phyloP scores from a whole-genome alignment of 139 green algal species.

The Auxenochlorella pyrenoidosa region DNA sequence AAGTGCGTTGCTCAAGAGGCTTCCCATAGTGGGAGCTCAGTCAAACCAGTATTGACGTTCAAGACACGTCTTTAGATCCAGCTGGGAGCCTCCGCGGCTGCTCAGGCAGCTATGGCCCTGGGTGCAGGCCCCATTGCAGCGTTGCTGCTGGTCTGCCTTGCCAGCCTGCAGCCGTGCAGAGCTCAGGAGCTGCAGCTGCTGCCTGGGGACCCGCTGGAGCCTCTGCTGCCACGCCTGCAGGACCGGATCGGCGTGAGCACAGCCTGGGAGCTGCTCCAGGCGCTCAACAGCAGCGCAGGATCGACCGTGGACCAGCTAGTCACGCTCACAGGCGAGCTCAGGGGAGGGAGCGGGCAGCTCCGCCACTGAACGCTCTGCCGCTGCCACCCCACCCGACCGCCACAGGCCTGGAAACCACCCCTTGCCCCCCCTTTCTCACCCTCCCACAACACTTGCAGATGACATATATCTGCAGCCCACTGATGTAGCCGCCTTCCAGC shows the following conservation, averaged over 20 bases:
- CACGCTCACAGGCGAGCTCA: constrained; percentile 11
- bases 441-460: no score
- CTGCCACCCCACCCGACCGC: no score
- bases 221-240: not conserved
- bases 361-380: not conserved
- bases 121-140: not conserved
- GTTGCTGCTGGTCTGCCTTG: not conserved
- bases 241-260: not conserved
- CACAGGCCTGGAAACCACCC: no score
- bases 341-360: no score
- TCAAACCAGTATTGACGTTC: no score
- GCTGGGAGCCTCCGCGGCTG: not conserved
- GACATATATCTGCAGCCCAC: not conserved
- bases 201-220: not conserved
- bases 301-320: not conserved
- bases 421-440: no score
- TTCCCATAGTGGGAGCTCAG: no score
- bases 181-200: not conserved
- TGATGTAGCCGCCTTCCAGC: not conserved
- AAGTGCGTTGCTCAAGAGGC: no score
- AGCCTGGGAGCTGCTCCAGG: not conserved
- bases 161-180: not conserved
- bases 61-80: not conserved
- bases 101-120: not conserved
- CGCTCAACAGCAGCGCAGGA: not conserved